Percentiles rank a stretch among this genome's conserved stretches.
Conservation (phyloP, 257 asterid genomes). For the Salvia splendens region DNA sequence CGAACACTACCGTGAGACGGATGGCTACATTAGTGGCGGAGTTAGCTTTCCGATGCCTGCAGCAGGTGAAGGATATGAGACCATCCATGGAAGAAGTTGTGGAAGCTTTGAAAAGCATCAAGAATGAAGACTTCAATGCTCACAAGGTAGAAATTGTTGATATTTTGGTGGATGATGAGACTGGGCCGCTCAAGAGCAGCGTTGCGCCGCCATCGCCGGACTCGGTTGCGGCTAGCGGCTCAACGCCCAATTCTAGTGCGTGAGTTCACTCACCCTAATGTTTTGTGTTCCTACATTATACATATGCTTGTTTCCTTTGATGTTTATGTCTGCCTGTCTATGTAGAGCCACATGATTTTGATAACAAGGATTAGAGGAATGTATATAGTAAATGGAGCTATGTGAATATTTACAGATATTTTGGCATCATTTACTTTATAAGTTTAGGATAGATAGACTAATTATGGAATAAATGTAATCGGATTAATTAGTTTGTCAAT, state of each 20-base stretch:
- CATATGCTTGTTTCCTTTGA: constrained; percentile 23
- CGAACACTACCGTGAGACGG: constrained; percentile 51
- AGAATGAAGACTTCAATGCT: constrained; percentile 53
- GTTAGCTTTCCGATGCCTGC: constrained; percentile 82
- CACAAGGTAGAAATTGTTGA: constrained; percentile 60
- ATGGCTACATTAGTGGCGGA: constrained; percentile 67
- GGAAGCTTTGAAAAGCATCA: constrained; percentile 53
- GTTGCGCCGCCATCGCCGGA: constrained; percentile 50
- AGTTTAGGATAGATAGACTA: not conserved
- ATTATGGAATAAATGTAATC: not conserved
- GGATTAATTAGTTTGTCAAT: not conserved
- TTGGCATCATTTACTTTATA: not conserved
- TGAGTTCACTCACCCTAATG: constrained; percentile 26
- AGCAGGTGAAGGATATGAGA: constrained; percentile 73
- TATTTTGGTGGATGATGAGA: constrained; percentile 54
- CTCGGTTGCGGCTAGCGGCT: constrained; percentile 43
- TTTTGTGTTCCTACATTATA: constrained; percentile 6
- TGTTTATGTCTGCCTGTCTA: not conserved
- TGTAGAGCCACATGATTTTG: constrained; percentile 19
- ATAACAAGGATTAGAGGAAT: constrained; percentile 34
- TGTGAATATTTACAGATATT: constrained; percentile 9
- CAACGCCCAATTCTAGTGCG: constrained; percentile 50
- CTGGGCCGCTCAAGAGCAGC: constrained; percentile 37
- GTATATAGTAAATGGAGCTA: constrained; percentile 40
- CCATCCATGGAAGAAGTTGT: constrained; percentile 83